Evolutionary conservation across 148 eudicot genomes (phyloP).

Genomic region (Talinum fruticosum): DNA sequence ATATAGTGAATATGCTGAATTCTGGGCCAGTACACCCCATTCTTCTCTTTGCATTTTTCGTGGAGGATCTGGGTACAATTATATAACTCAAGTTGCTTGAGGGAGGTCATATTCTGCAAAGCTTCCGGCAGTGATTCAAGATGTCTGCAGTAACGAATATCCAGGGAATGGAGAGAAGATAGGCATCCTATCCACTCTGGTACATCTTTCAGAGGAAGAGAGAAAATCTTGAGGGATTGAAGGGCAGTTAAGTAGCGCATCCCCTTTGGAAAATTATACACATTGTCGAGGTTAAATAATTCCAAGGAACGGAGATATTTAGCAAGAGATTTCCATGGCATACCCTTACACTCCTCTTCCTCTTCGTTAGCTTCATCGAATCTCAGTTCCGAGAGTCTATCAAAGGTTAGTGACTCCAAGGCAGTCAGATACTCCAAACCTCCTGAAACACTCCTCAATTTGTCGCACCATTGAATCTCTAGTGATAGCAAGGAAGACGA

Average conservation of each 20-base stretch:
- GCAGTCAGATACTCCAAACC: conserved; percentile 24
- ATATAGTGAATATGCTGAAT: too few relatives aligned
- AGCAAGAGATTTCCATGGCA: conserved; percentile 1
- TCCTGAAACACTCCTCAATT: conserved; percentile 3
- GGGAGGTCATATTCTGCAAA: not conserved
- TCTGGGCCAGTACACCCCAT: too few relatives aligned
- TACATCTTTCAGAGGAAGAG: not conserved
- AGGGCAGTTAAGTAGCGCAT: conserved; percentile 16
- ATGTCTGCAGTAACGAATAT: not conserved
- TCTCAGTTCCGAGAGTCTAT: not conserved
- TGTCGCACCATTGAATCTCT: not conserved
- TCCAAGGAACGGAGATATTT: not conserved
- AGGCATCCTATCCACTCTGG: conserved; percentile 10
- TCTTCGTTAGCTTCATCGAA: not conserved
- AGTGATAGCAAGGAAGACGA: conserved; percentile 19
- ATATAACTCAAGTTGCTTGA: too few relatives aligned
- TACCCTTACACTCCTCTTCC: not conserved
- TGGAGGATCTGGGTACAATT: too few relatives aligned
- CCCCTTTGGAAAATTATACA: conserved; percentile 13
- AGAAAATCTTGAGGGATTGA: not conserved
- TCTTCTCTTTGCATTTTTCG: too few relatives aligned
- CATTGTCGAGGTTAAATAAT: not conserved
- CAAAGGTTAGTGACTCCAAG: conserved; percentile 19
- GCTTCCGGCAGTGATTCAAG: conserved; percentile 20
- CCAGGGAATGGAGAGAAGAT: not conserved